Conservation (phyloP, 2,329 filamentous ascomycete genomes). For the Polytolypa hystricis region DNA sequence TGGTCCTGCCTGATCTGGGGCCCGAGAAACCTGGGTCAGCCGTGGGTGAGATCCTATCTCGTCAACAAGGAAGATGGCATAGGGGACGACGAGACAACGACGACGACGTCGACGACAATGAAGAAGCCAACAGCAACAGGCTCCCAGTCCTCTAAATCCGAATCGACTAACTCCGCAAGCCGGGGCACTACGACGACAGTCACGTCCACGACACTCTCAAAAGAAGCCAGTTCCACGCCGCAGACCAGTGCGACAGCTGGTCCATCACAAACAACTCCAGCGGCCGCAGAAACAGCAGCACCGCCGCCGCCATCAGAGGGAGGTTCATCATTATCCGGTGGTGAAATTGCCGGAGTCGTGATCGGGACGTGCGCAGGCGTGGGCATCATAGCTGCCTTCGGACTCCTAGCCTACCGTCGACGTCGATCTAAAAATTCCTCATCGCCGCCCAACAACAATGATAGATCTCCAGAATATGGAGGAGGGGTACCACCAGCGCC, state of each 20-base stretch:
- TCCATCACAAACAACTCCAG: neutral
- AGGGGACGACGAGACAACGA: neutral
- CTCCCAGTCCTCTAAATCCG: neutral
- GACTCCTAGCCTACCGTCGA: conserved; percentile 1
- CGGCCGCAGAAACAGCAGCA: neutral
- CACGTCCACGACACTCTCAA: neutral
- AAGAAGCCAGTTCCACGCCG: neutral
- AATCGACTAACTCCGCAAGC: neutral
- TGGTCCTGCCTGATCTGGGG: conserved; percentile 8
- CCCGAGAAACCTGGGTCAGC: conserved; percentile 4
- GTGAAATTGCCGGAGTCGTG: conserved; percentile 2
- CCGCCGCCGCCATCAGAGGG: conserved; percentile 2
- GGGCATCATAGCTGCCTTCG: conserved; percentile 1
- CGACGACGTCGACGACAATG: neutral
- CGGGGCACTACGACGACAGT: neutral
- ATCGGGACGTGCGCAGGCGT: neutral
- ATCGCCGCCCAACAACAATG: neutral
- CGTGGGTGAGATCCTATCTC: conserved; percentile 2
- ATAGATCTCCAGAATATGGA: neutral
- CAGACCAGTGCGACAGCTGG: too few species aligned
- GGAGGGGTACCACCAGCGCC: neutral
- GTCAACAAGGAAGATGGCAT: conserved; percentile 4
- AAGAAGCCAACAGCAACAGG: neutral
- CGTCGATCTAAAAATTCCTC: neutral
- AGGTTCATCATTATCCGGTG: neutral